Conservation (phyloP, 768 basidiomycete species). For the Calocera cornea region DNA sequence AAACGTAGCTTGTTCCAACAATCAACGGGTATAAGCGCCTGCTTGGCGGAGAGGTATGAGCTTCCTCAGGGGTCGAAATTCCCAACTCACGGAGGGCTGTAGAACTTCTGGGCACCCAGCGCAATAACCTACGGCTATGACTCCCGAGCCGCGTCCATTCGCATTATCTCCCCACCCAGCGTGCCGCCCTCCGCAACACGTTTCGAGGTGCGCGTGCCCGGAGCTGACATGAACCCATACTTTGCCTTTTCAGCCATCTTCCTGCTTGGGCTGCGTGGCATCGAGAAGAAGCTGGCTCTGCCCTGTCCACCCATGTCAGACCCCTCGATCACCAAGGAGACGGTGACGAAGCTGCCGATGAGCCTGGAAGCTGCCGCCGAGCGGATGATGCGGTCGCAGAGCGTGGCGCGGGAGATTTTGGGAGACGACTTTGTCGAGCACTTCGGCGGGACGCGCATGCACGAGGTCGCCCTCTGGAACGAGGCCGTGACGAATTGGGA, state of each 20-base stretch:
- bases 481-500: slow-evolving; percentile 91
- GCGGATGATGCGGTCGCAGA: slow-evolving; percentile 62
- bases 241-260: slow-evolving; percentile 81
- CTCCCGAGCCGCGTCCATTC: slow-evolving; percentile 79
- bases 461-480: slow-evolving; percentile 78
- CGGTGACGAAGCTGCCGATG: slow-evolving; percentile 64
- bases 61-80: not conserved
- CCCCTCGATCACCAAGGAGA: slow-evolving; percentile 20
- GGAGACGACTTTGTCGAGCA: slow-evolving; percentile 90
- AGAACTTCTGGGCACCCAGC: slow-evolving; percentile 83
- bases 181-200: slow-evolving; percentile 70
- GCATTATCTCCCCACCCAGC: slow-evolving; percentile 84
- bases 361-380: slow-evolving; percentile 68
- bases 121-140: slow-evolving; percentile 92
- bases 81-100: not conserved
- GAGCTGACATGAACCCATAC: slow-evolving; percentile 94
- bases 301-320: slow-evolving; percentile 57
- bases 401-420: slow-evolving; percentile 66
- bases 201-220: slow-evolving; percentile 87
- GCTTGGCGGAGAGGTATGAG: slow-evolving; percentile 61
- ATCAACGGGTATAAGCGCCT: slow-evolving; percentile 97
- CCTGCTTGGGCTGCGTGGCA: slow-evolving; percentile 73
- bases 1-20: slow-evolving; percentile 58
- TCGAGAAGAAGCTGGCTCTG: slow-evolving; percentile 57
- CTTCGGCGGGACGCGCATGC: slow-evolving; percentile 85